Conservation (phyloP, 768 basidiomycete genomes). For the Artomyces pyxidatus region DNA sequence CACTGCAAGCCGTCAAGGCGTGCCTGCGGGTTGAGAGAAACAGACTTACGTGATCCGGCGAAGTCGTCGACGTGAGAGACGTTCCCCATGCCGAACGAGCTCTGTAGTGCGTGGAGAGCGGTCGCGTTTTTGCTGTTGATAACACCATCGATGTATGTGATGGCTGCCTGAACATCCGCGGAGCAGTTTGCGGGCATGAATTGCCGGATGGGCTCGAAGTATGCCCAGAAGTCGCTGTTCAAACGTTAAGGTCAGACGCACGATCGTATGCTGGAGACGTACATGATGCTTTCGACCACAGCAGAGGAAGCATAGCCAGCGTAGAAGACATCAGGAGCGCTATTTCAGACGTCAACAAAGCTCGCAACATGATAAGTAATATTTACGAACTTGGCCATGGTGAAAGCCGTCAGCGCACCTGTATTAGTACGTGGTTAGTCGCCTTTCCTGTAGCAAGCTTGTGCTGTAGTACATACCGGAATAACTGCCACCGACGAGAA, state of each 20-base stretch:
- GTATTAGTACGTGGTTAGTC: no score
- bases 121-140: slow-evolving; percentile 36
- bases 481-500: slow-evolving; percentile 36
- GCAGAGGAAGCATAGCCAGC: slow-evolving; percentile 63
- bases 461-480: slow-evolving; percentile 26
- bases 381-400: slow-evolving; percentile 58
- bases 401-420: slow-evolving; percentile 49
- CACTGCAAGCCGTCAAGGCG: slow-evolving; percentile 17
- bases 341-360: slow-evolving; percentile 17
- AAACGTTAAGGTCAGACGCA: not conserved
- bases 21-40: not conserved
- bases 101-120: slow-evolving; percentile 48
- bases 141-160: slow-evolving; percentile 51
- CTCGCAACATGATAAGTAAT: not conserved
- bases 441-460: no score
- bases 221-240: slow-evolving; percentile 55
- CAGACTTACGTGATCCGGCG: slow-evolving; percentile 41
- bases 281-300: slow-evolving; percentile 54
- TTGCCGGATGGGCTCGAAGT: slow-evolving; percentile 63
- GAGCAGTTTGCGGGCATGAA: slow-evolving; percentile 70
- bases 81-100: slow-evolving; percentile 47
- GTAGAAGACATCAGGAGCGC: slow-evolving; percentile 51
- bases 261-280: not conserved
- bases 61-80: slow-evolving; percentile 61
- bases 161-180: slow-evolving; percentile 57